Evolutionary conservation across 257 asterid species (phyloP).

Genomic region (Solanum boliviense): DNA sequence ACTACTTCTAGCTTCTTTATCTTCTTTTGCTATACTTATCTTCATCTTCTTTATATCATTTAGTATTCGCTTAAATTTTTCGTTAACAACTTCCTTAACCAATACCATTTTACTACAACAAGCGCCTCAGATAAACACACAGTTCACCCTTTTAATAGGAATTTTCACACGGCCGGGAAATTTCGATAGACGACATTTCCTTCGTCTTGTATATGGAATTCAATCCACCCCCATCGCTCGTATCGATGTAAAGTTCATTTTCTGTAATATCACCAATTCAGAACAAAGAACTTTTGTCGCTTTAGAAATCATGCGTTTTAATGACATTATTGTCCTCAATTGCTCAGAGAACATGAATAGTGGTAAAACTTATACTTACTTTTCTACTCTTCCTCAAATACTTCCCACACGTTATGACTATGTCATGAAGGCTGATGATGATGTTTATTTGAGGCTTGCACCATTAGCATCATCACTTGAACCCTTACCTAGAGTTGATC

Average conservation of each 20-base stretch:
- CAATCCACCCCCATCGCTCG: slow-evolving; percentile 33
- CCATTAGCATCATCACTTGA: slow-evolving; percentile 40
- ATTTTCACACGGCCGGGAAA: slow-evolving; percentile 48
- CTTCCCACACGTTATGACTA: slow-evolving; percentile 40
- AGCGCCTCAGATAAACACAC: neutral
- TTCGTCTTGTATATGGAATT: slow-evolving; percentile 56
- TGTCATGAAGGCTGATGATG: slow-evolving; percentile 83
- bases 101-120: neutral
- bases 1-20: slow-evolving; percentile 13
- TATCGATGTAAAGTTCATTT: slow-evolving; percentile 41
- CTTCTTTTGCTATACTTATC: slow-evolving; percentile 17
- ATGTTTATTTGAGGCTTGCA: slow-evolving; percentile 45
- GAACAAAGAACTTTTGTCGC: slow-evolving; percentile 37
- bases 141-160: slow-evolving; percentile 45
- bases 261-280: slow-evolving; percentile 50
- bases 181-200: slow-evolving; percentile 63
- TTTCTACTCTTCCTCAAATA: slow-evolving; percentile 51
- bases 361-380: slow-evolving; percentile 60
- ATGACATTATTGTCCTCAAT: slow-evolving; percentile 50
- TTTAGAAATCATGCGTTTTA: slow-evolving; percentile 56
- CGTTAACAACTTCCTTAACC: slow-evolving; percentile 1
- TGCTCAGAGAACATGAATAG: slow-evolving; percentile 63
- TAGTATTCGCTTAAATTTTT: slow-evolving; percentile 29
- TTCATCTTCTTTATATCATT: slow-evolving; percentile 29
- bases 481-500: slow-evolving; percentile 40